Percentiles rank a stretch among this genome's conserved stretches.
Conservation (phyloP, 2,329 filamentous ascomycete genomes). For the Phialophora macrospora region DNA sequence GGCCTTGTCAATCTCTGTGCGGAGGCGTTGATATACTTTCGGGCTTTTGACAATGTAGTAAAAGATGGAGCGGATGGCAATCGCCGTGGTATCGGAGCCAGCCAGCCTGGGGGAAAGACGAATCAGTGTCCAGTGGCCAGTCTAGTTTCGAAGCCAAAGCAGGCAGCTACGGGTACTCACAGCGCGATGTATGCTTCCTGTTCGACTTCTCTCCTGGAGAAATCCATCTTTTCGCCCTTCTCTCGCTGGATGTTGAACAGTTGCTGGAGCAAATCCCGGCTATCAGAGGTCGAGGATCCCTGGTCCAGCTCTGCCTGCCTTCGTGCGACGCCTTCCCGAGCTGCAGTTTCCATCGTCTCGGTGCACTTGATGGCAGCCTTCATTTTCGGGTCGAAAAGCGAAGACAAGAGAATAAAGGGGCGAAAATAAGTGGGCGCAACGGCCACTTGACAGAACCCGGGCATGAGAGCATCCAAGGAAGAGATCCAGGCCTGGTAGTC, state of each 20-base stretch:
- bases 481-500: slow-evolving; percentile 50
- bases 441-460: slow-evolving; percentile 41
- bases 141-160: not conserved
- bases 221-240: slow-evolving; percentile 43
- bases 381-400: slow-evolving; percentile 38
- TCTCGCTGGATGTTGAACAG: slow-evolving; percentile 42
- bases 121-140: not conserved
- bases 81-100: not conserved
- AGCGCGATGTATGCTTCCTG: not conserved
- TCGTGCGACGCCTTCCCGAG: slow-evolving; percentile 36
- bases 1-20: slow-evolving; percentile 26
- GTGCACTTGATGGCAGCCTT: slow-evolving; percentile 41
- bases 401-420: slow-evolving; percentile 12
- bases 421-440: slow-evolving; percentile 41
- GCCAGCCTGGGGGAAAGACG: not conserved
- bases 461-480: slow-evolving; percentile 46
- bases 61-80: not conserved
- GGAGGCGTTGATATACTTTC: slow-evolving; percentile 22
- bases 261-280: slow-evolving; percentile 41
- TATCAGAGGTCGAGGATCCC: slow-evolving; percentile 30
- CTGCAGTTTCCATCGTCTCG: slow-evolving; percentile 40
- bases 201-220: slow-evolving; percentile 30
- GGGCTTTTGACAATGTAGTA: slow-evolving; percentile 52
- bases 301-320: slow-evolving; percentile 28
- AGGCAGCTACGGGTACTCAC: not conserved